Base-by-base conservation (phyloP, 2,329 filamentous ascomycete genomes). In the Diaporthe citriasiana region DNA sequence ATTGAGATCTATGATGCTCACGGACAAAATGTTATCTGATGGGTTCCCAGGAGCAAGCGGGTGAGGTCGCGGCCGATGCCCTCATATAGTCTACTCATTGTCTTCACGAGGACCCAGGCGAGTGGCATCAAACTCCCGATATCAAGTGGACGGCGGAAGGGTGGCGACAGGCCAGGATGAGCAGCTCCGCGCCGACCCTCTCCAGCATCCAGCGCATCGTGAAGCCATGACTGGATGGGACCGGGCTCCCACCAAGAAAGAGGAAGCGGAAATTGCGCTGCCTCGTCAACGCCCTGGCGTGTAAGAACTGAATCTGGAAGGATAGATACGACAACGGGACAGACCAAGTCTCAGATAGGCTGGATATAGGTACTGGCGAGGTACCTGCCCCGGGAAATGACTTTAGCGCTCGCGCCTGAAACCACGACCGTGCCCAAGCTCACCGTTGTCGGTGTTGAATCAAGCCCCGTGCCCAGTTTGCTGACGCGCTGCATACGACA, bases 311-410 rank as follows among this genome's bases (percentile, higher is more conserved):
- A 30, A 68, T 66, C 33, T 38, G 63, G 33, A 68, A 17, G 63
- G 30, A 68, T 53, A 68, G 63, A 68, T 68, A 68, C 63, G 63
- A 68, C 63, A 68, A 68, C 63, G 63, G 63, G 53, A 68, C 63
- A 40, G 8, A 40, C 30, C 30, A 68, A 53, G 63, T 53, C 47
- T 40, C 45, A 68, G 63, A 68, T 68, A 53, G 47, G 45, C 45
- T 53, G 47, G 45, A 47, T 68, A 68, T 68, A 53, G 63, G 63
- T 68, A 68, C 63, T 68, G 63, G 33, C 38, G n/a, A 68, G 63
- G 63, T 68, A 68, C 63, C 63, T 68, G 33, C 33, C 63, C 45
- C 63, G 33, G 63, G 63, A 68, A 40, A 68, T 30, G 45, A 68
- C 22, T 27, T 38, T 68, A 68, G 63, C 63, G 63, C 63, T 68